These are phyloP conservation scores for Avena atlantica DNA, from an alignment of 176 grass and related monocot species.

Conservation along the genomic window DNA sequence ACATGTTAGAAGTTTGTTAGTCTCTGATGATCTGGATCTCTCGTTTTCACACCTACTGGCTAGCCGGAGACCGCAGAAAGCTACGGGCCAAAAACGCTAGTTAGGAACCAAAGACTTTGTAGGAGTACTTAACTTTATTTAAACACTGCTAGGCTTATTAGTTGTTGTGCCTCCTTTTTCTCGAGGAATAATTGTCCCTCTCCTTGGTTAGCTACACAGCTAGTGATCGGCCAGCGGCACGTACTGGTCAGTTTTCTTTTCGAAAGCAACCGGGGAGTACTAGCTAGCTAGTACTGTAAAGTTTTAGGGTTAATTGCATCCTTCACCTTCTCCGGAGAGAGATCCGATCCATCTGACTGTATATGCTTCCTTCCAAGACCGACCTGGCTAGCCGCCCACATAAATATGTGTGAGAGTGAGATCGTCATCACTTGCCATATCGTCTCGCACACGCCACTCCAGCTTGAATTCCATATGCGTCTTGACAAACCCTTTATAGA, in stretches of 20 bases:
- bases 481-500: slow-evolving; percentile 22
- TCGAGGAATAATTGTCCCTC: slow-evolving; percentile 25
- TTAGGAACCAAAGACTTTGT: slow-evolving; percentile 30
- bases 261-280: background rate
- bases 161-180: slow-evolving; percentile 22
- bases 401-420: slow-evolving; percentile 27
- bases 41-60: background rate
- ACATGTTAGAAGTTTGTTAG: background rate
- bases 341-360: background rate
- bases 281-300: slow-evolving; percentile 11
- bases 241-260: slow-evolving; percentile 15
- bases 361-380: slow-evolving; percentile 24
- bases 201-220: background rate
- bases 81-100: slow-evolving; percentile 14
- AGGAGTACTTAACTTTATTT: slow-evolving; percentile 21
- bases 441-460: slow-evolving; percentile 9
- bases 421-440: slow-evolving; percentile 28
- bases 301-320: slow-evolving; percentile 22
- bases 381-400: slow-evolving; percentile 3
- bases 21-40: background rate
- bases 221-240: slow-evolving; percentile 5
- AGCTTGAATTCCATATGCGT: slow-evolving; percentile 26
- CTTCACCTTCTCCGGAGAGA: slow-evolving; percentile 8
- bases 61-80: slow-evolving; percentile 14
- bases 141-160: background rate